Percentiles rank a stretch among this genome's conserved stretches.
phyloP scores from a whole-genome alignment of 2,329 filamentous ascomycete genomes.

The Curvularia hawaiiensis region DNA sequence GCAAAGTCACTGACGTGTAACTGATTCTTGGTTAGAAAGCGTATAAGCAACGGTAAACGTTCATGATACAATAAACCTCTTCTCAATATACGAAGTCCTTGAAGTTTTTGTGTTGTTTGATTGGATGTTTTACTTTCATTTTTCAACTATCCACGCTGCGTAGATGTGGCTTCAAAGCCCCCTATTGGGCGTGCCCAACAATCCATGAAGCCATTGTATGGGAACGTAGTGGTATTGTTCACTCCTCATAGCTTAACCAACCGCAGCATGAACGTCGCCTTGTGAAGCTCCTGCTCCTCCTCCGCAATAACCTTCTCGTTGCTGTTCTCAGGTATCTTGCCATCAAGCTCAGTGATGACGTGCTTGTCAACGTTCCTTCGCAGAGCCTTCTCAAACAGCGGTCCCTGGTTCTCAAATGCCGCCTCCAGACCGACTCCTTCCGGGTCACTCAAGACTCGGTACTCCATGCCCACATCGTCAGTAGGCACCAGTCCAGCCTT shows the following conservation, averaged over 20 bases:
- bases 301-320: conserved; percentile 69
- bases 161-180: neutral
- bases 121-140: conserved; percentile 12
- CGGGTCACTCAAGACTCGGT: conserved; percentile 78
- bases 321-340: conserved; percentile 58
- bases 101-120: neutral
- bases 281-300: conserved; percentile 85
- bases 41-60: conserved; percentile 39
- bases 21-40: conserved; percentile 25
- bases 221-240: neutral
- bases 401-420: conserved; percentile 71
- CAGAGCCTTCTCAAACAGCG: conserved; percentile 75
- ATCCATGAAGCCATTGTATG: neutral
- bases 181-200: neutral
- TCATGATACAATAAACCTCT: neutral
- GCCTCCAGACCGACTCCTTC: conserved; percentile 74
- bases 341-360: conserved; percentile 63
- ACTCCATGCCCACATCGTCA: conserved; percentile 96
- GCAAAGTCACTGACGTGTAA: neutral
- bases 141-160: conserved; percentile 18
- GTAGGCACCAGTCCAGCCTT: conserved; percentile 89
- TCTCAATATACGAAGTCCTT: neutral
- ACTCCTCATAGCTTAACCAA: conserved; percentile 68
- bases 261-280: conserved; percentile 78
- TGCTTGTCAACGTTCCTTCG: conserved; percentile 77